These are phyloP conservation scores for Dovyalis caffra DNA, from an alignment of 345 rosid species.

Conservation along the genomic window DNA sequence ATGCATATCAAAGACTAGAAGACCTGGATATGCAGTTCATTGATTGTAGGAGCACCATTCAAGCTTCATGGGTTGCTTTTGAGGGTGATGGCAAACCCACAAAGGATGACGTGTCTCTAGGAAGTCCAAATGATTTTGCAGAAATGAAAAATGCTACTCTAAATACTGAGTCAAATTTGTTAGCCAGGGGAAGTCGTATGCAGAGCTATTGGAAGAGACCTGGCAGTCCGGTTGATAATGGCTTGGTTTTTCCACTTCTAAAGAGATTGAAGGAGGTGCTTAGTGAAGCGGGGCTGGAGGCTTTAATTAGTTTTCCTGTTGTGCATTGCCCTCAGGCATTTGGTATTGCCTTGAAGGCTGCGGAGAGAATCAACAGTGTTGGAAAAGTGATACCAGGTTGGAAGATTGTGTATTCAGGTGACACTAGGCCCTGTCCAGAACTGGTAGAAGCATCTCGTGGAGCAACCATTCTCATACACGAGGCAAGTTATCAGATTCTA, in stretches of 20 bases:
- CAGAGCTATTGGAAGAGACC: slow-evolving; percentile 69
- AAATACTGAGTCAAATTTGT: slow-evolving; percentile 44
- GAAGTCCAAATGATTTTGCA: slow-evolving; percentile 18
- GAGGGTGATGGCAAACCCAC: slow-evolving; percentile 30
- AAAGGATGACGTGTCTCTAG: slow-evolving; percentile 19
- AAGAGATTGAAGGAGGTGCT: slow-evolving; percentile 59
- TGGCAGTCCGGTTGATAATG: slow-evolving; percentile 45
- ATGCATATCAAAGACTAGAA: slow-evolving; percentile 87
- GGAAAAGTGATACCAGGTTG: slow-evolving; percentile 84
- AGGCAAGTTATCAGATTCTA: slow-evolving; percentile 43
- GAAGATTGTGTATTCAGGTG: slow-evolving; percentile 95
- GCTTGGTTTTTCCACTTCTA: slow-evolving; percentile 38
- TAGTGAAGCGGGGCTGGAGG: slow-evolving; percentile 56
- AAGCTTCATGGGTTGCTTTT: slow-evolving; percentile 59
- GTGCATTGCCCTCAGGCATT: slow-evolving; percentile 93
- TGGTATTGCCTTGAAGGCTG: slow-evolving; percentile 70
- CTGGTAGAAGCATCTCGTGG: slow-evolving; percentile 64
- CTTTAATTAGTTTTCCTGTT: slow-evolving; percentile 81
- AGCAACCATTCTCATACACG: slow-evolving; percentile 88
- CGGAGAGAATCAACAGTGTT: slow-evolving; percentile 56
- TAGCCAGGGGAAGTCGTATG: slow-evolving; percentile 64
- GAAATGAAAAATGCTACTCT: slow-evolving; percentile 7
- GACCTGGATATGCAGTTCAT: slow-evolving; percentile 88
- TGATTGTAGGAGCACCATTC: slow-evolving; percentile 73
- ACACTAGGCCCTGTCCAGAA: slow-evolving; percentile 89